Base-by-base conservation (phyloP, 2,329 filamentous ascomycete genomes). In the Dactylellina parvicollis region DNA sequence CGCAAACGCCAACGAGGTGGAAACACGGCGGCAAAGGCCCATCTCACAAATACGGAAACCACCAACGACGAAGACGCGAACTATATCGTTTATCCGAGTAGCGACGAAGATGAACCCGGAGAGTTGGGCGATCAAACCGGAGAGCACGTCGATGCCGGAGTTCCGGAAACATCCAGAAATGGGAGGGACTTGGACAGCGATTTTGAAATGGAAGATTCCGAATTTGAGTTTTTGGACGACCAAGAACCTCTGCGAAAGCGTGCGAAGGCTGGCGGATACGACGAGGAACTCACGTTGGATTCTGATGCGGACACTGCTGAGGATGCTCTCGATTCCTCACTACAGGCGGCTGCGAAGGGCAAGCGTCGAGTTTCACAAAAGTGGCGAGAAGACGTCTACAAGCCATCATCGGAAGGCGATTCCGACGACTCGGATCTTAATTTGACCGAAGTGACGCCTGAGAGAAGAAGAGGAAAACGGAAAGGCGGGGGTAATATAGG, bases 341-440 rank as follows among this genome's bases (percentile, higher is more conserved):
- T n/a, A n/a, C 24, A 57, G 46, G 62, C 47, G 83, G 81, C 59
- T 81, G 77, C 57, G 76, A 77, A 69, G 75, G 73, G 60, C 77
- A 78, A 62, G 76, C 78, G 47, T 76, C 77, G 73, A 50, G 76
- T 55, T 76, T 77, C 72, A 65, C 77, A 59, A 70, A 77, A 67
- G 64, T 76, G 57, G 75, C 75, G 67, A 65, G 70, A 75, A 65
- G 76, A 75, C 55, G 62, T 71, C 18, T 76, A 74, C 38, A 73
- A 62, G 47, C 65, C 40, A 75, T 79, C 36, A 65, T 55, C 74
- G 40, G 70, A 60, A 24, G 73, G 50, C 49, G 65, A 75, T 44
- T 75, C 75, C 14, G 75, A 71, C 28, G 72, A 74, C 36, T 52
- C 70, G 14, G 67, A 71, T 28, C 77, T 78, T 46, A 77, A 79